Base-by-base conservation (phyloP, 352 stramenopile species). In the Phytophthora chlamydospora region DNA sequence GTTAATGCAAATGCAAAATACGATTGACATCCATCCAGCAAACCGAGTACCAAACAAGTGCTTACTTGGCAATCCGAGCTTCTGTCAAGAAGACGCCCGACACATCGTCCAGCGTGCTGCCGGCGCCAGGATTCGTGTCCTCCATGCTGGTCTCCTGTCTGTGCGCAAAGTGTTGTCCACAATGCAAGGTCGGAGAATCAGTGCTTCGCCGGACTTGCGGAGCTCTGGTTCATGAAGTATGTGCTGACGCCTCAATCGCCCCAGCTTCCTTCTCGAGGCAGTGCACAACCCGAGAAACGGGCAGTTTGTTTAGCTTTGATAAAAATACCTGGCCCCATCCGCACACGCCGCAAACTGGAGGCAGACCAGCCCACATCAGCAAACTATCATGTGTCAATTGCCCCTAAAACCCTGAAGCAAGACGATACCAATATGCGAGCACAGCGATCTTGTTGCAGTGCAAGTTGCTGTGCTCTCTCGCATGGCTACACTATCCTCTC, bases 21-120 rank as follows among this genome's bases (percentile, higher is more conserved):
- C 7, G 19, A 36, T 12, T 7, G 21, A 34, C 11, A 14, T 7
- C 13, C 34, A 47, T 12, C 10, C 34, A 41, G 21, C 21, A 24
- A 24, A 24, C 21, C 21, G 21, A 24, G 21, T 24, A 24, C 21
- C 1, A 24, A 24, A 24, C 21, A 47, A 32, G n/a, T 12, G 58
- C 74, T 34, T 60, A 80, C 65, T 83, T 80, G 43, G 65, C 65
- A 64, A 93, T 78, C 16, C 82, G 76, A 38, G 85, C 72, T 61
- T 93, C 85, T 7, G 85, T 93, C 43, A 93, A 68, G 71, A 91
- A 93, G 21, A 93, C 80, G 17, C 78, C 72, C 38, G 73, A 74
- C 27, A 76, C 73, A 52, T 88, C 70, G 33, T 81, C 71, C 19
- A 84, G 32, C 21, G 65, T 72, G 43, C 68, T 76, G 40, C 57